Percentiles rank a stretch among this genome's conserved stretches.
phyloP scores from a whole-genome alignment of 495 filamentous ascomycete genomes.

The Venustampulla echinocandica region DNA sequence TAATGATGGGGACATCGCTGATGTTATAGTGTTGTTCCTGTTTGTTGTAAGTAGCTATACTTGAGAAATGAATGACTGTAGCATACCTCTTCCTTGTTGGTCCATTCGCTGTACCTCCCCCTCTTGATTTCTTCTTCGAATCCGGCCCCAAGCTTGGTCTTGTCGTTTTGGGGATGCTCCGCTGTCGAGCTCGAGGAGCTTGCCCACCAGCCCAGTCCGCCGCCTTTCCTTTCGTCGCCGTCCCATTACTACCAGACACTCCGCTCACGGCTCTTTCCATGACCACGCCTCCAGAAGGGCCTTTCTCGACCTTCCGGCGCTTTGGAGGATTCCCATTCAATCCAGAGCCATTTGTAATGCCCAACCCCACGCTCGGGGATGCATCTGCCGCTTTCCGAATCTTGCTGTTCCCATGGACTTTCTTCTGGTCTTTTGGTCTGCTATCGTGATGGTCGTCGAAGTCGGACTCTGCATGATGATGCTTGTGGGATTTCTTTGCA shows the following conservation, averaged over 20 bases:
- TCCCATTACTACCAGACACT: conserved; percentile 37
- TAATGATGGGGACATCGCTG: conserved; percentile 57
- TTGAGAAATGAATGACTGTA: not conserved
- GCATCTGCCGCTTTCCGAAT: conserved; percentile 53
- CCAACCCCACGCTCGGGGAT: conserved; percentile 40
- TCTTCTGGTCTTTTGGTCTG: conserved; percentile 45
- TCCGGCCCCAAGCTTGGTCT: conserved; percentile 57
- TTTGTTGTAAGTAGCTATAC: conserved; percentile 7
- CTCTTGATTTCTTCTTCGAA: conserved; percentile 56
- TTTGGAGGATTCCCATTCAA: conserved; percentile 50
- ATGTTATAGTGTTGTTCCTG: conserved; percentile 42
- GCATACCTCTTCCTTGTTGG: conserved; percentile 65
- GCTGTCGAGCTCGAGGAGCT: no score
- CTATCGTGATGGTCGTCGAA: conserved; percentile 58
- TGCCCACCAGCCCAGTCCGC: no score
- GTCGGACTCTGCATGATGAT: conserved; percentile 63
- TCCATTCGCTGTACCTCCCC: conserved; percentile 38
- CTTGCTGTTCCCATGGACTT: conserved; percentile 46
- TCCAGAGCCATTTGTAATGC: conserved; percentile 36
- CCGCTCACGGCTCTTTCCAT: conserved; percentile 67
- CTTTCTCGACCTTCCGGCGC: conserved; percentile 72
- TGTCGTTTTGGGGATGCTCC: no score
- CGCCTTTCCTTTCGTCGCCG: conserved; percentile 39
- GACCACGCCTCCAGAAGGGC: conserved; percentile 41
- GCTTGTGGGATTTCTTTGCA: conserved; percentile 60